phyloP scores from a whole-genome alignment of 192 early-diverging fungal species.

The Lobosporangium transversale region DNA sequence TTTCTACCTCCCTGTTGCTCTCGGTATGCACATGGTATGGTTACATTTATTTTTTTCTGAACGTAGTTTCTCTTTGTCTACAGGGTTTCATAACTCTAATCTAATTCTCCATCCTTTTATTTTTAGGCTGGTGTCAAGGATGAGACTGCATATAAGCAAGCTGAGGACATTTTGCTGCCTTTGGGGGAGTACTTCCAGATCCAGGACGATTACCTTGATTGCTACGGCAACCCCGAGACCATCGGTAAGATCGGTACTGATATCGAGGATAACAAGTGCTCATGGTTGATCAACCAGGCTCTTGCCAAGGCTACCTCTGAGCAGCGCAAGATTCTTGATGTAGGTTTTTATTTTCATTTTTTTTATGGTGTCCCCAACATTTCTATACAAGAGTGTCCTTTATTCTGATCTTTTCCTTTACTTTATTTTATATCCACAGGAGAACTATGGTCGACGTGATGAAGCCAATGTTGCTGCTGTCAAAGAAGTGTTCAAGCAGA shows the following conservation, averaged over 20 bases:
- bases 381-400: too few species aligned
- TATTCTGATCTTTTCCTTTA: too few species aligned
- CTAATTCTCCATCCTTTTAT: too few species aligned
- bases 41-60: not conserved
- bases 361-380: too few species aligned
- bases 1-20: slow-evolving; percentile 97
- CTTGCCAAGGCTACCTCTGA: slow-evolving; percentile 78
- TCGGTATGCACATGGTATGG: slow-evolving; percentile 87
- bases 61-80: not conserved
- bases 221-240: slow-evolving; percentile 87
- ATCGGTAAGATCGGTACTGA: slow-evolving; percentile 99
- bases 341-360: slow-evolving; percentile 33
- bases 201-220: slow-evolving; percentile 99
- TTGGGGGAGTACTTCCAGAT: slow-evolving; percentile 99
- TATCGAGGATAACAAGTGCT: slow-evolving; percentile 99
- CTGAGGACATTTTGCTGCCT: slow-evolving; percentile 88
- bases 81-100: too few species aligned
- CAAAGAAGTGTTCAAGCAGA: slow-evolving; percentile 85
- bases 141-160: slow-evolving; percentile 83
- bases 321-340: slow-evolving; percentile 86
- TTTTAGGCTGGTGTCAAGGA: slow-evolving; percentile 78
- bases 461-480: slow-evolving; percentile 80
- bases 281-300: slow-evolving; percentile 96
- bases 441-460: slow-evolving; percentile 92
- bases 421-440: slow-evolving; percentile 54